phyloP scores from a whole-genome alignment of 2,329 filamentous ascomycete species.

The Alternaria burnsii region DNA sequence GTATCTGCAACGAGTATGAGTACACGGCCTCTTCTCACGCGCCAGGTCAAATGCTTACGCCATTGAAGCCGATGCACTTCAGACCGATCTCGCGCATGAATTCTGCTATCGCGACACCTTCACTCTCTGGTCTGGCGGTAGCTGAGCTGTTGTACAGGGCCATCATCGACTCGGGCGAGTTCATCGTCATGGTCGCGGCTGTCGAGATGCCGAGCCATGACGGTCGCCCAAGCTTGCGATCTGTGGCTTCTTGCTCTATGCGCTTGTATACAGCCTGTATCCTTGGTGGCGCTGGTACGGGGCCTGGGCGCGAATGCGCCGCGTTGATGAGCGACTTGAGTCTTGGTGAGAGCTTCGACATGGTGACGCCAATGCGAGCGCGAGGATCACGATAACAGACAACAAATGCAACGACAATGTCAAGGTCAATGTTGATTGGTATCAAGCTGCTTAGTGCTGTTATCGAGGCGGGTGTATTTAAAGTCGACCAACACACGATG shows the following conservation, averaged over 20 bases:
- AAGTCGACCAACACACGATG: slow-evolving; percentile 2
- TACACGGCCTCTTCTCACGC: neutral
- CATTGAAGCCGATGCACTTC: slow-evolving; percentile 82
- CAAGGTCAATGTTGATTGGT: neutral
- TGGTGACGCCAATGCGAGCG: slow-evolving; percentile 15
- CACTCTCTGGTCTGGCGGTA: slow-evolving; percentile 33
- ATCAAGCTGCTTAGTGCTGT: neutral
- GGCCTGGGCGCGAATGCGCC: slow-evolving; percentile 46
- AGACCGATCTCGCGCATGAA: slow-evolving; percentile 78
- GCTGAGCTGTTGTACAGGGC: slow-evolving; percentile 63
- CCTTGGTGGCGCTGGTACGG: slow-evolving; percentile 43
- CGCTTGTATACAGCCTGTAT: slow-evolving; percentile 44
- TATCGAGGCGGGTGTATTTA: slow-evolving; percentile 1
- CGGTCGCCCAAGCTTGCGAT: slow-evolving; percentile 41
- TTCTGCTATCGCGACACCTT: slow-evolving; percentile 66
- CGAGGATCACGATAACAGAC: neutral
- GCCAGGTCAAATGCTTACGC: slow-evolving; percentile 48
- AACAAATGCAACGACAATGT: neutral
- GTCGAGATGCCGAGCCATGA: slow-evolving; percentile 59
- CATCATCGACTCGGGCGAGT: slow-evolving; percentile 78
- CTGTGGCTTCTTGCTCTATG: slow-evolving; percentile 44
- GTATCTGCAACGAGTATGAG: slow-evolving; percentile 70
- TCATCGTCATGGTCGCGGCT: slow-evolving; percentile 84
- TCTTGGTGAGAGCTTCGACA: slow-evolving; percentile 49
- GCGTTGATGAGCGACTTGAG: slow-evolving; percentile 49